Conservation (phyloP, 2,329 filamentous ascomycete genomes). For the Bipolaris zeicola region DNA sequence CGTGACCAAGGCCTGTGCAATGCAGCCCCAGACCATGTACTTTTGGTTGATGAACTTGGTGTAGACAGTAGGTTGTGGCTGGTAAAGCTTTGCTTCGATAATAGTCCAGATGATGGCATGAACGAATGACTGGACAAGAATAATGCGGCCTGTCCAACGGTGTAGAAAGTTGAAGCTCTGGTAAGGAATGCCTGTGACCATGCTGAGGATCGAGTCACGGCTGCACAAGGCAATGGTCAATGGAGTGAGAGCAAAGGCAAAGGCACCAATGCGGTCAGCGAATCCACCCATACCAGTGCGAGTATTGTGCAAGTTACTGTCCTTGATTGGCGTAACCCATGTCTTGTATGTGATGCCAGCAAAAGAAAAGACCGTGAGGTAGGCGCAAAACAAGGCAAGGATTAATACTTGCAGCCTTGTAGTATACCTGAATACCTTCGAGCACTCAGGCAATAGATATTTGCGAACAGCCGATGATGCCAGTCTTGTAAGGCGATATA, state of each 20-base stretch:
- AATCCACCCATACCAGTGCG: constrained; percentile 11
- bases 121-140: constrained; percentile 9
- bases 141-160: constrained; percentile 14
- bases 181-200: constrained; percentile 10
- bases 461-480: not conserved
- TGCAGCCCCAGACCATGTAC: constrained; percentile 12
- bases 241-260: constrained; percentile 10
- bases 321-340: constrained; percentile 10
- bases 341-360: constrained; percentile 12
- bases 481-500: constrained; percentile 7
- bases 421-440: constrained; percentile 5
- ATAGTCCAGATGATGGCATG: constrained; percentile 11
- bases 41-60: constrained; percentile 7
- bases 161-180: constrained; percentile 14
- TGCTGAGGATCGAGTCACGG: constrained; percentile 12
- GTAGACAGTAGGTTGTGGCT: constrained; percentile 10
- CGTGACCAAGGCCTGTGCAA: constrained; percentile 9
- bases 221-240: constrained; percentile 10
- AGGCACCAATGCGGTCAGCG: constrained; percentile 9
- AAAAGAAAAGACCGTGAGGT: constrained; percentile 9
- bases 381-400: constrained; percentile 7
- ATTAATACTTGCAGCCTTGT: constrained; percentile 9
- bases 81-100: constrained; percentile 12
- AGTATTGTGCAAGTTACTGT: constrained; percentile 6
- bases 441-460: constrained; percentile 6